A percentile compares a stretch with the other conserved stretches of the same genome.
These are phyloP conservation scores for Linderniella brevidens DNA, from an alignment of 257 asterid genomes.

Conservation along the genomic window DNA sequence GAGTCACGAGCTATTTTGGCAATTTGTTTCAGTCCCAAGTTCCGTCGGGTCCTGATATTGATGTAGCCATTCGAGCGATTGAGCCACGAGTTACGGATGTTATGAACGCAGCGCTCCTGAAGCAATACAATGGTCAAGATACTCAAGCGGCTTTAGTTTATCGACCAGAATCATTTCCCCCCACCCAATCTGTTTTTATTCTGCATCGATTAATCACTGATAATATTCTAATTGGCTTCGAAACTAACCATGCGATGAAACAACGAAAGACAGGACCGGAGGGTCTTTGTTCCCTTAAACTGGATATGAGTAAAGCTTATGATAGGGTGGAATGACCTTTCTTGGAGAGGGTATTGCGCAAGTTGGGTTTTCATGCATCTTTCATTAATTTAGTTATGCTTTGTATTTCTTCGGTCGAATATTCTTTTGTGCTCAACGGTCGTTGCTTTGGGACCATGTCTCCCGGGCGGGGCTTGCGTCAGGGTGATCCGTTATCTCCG, in stretches of 20 bases:
- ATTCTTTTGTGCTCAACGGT: neutral
- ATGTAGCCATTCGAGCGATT: no score
- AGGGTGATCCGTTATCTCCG: no score
- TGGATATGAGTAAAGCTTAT: slow-evolving; percentile 1
- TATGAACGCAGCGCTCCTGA: neutral
- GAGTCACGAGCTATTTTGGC: no score
- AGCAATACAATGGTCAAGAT: neutral
- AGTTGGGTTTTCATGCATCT: neutral
- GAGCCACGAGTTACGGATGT: neutral
- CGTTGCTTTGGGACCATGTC: no score
- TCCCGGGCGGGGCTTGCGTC: no score
- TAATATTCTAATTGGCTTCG: neutral
- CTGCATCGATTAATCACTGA: neutral
- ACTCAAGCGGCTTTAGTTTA: neutral
- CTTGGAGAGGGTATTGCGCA: neutral
- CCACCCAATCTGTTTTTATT: neutral
- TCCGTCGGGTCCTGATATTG: no score
- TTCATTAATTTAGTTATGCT: neutral
- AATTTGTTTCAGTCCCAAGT: no score
- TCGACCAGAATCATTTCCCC: neutral
- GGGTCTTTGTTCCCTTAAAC: neutral
- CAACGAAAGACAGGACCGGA: neutral
- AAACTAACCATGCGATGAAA: neutral
- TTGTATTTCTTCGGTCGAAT: neutral
- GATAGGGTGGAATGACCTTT: neutral